phyloP scores from a whole-genome alignment of 805 yeast genomes.

The Teunomyces tritomae region DNA sequence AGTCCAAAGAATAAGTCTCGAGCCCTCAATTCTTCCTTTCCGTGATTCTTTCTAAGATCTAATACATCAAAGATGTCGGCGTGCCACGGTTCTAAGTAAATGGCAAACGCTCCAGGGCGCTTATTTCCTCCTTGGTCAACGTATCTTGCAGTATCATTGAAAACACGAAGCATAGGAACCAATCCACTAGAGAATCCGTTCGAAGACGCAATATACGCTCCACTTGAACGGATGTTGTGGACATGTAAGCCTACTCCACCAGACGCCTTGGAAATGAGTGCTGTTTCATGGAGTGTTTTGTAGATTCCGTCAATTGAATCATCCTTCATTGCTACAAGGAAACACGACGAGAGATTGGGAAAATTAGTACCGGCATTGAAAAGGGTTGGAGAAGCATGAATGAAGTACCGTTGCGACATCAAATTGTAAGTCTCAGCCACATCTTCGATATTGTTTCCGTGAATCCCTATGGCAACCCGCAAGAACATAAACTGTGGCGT shows the following conservation, averaged over 20 bases:
- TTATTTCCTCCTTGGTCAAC: constrained; percentile 99
- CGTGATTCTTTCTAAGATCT: constrained; percentile 88
- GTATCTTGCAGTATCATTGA: constrained; percentile 92
- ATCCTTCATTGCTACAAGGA: constrained; percentile 84
- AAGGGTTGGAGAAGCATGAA: constrained; percentile 93
- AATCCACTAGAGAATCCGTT: constrained; percentile 91
- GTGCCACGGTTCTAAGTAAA: constrained; percentile 97
- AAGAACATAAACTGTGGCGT: constrained; percentile 88
- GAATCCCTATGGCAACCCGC: constrained; percentile 92
- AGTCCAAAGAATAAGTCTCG: constrained; percentile 90
- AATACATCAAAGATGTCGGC: constrained; percentile 83
- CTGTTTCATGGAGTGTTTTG: constrained; percentile 82
- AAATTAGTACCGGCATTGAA: constrained; percentile 90
- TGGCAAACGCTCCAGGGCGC: constrained; percentile 95
- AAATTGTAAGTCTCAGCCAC: constrained; percentile 80
- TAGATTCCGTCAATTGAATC: constrained; percentile 96
- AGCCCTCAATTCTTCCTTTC: constrained; percentile 91
- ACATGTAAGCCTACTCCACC: constrained; percentile 95
- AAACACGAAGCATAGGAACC: constrained; percentile 94
- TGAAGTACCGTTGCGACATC: constrained; percentile 85
- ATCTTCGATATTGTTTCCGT: constrained; percentile 59
- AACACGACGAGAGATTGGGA: constrained; percentile 88
- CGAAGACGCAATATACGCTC: constrained; percentile 86
- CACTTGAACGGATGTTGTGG: constrained; percentile 81
- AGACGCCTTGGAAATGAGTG: constrained; percentile 88